Evolutionary conservation across 441 rosid species (phyloP).

Genomic region (Populus hybrid): DNA sequence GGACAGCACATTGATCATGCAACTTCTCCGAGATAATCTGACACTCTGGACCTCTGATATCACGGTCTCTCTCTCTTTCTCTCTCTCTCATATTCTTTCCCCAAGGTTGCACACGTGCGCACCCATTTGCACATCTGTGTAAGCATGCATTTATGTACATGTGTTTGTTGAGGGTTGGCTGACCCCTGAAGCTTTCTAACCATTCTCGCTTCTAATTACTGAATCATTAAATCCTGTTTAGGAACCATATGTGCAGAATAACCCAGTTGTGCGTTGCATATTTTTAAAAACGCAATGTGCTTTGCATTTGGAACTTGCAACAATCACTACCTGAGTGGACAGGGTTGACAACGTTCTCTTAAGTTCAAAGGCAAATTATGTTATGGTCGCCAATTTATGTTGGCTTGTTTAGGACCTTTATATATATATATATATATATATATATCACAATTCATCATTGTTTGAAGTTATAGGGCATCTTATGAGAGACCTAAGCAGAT

Average conservation of each 20-base stretch:
- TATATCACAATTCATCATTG: background rate
- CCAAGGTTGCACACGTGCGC: background rate
- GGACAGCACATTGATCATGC: conserved; percentile 95
- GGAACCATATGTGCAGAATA: background rate
- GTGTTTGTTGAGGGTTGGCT: background rate
- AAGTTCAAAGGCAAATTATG: background rate
- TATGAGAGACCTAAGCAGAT: background rate
- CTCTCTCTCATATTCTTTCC: background rate
- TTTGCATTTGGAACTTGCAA: background rate
- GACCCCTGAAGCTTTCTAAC: no score
- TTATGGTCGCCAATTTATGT: background rate
- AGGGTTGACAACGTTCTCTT: background rate
- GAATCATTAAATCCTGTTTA: background rate
- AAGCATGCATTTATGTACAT: background rate
- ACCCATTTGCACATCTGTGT: background rate
- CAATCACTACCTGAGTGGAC: background rate
- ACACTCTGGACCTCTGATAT: conserved; percentile 96
- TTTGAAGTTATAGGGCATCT: background rate
- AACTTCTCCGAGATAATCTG: conserved; percentile 90
- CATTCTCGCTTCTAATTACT: background rate
- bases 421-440: background rate
- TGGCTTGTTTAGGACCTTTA: background rate
- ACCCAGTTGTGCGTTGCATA: background rate
- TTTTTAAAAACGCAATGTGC: background rate
- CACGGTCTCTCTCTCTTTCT: conserved; percentile 36